Percentiles rank a stretch among this genome's conserved stretches.
phyloP scores from a whole-genome alignment of 2,329 filamentous ascomycete genomes.

The Pestalotiopsis sp. region DNA sequence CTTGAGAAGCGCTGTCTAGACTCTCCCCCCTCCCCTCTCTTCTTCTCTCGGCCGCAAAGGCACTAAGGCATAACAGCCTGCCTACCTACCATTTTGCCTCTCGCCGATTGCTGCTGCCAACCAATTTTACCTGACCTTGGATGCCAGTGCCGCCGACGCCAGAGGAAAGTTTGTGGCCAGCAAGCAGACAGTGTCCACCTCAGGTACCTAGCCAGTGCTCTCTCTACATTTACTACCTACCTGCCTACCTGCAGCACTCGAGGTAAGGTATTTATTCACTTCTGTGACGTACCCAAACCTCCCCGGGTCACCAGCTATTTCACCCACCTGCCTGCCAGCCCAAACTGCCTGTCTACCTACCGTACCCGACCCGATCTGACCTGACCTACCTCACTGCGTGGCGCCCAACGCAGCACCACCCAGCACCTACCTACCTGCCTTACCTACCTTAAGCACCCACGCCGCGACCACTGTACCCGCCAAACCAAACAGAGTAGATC shows the following conservation, averaged over 20 bases:
- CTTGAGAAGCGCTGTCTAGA: neutral
- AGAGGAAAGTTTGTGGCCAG: neutral
- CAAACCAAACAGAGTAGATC: constrained; percentile 2
- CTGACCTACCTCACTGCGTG: neutral
- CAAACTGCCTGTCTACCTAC: neutral
- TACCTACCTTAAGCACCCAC: neutral
- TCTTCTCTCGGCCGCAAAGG: neutral
- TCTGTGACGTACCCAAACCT: too few species aligned
- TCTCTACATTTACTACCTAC: neutral
- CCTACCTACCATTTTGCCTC: neutral
- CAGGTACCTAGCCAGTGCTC: neutral
- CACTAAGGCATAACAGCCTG: too few species aligned
- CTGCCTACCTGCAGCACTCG: neutral
- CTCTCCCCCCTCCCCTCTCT: neutral
- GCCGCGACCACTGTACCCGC: neutral
- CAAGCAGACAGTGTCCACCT: neutral
- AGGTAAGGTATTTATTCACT: too few species aligned
- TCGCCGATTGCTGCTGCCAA: neutral
- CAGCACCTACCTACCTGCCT: neutral
- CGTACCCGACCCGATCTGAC: neutral
- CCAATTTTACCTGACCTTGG: neutral
- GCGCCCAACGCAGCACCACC: neutral
- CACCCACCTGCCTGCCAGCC: neutral
- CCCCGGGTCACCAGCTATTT: neutral
- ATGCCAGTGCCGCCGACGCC: neutral